Evolutionary conservation across 2,329 filamentous ascomycete genomes (phyloP), one percentile per base, ranked within the genome.

Genomic region (Sporothrix pallida): DNA sequence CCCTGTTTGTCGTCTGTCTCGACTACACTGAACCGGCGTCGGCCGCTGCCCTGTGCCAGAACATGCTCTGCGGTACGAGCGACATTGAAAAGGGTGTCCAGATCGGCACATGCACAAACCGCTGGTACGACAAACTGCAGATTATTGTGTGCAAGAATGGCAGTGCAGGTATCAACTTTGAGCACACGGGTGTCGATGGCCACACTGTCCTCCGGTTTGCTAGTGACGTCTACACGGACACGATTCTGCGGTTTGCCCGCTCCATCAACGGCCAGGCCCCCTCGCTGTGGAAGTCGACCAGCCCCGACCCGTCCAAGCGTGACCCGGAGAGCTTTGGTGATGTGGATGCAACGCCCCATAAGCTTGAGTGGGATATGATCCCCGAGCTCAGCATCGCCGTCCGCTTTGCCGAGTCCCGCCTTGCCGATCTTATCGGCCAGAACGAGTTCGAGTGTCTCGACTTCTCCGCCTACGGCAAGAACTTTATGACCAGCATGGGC

Each of bases 91-190:
- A 92, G 80, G 96, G 96, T 4, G 93, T 99, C 1, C 96, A 99
- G 83, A 94, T 98, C 62, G 96, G 96, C 44, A 98, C 96, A 1
- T 99, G 96, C 83, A 98, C 95, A 15, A 99, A 99, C 82, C 88
- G 96, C 75, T 99, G 96, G 96, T 99, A 99, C 80, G 96, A 99
- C 84, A 99, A 99, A 84, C 87, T 99, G 67, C 96, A 99, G 81
- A 98, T 99, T 76, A 98, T 99, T 72, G 96, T 99, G 70, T 98
- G 96, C 87, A 97, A 97, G 84, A 99, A 98, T 82, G 96, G 96
- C 73, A 97, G 94, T 80, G 96, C 96, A 0, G 96, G 96, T 6
- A 98, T 99, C 89, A 99, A 99, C 83, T 98, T 99, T 79, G 96
- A 99, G 82, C 96, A 99, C 80, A 99, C 96, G 0, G 96, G 96